phyloP scores from a whole-genome alignment of 805 yeast genomes.

The Saccharomycopsis selenospora region DNA sequence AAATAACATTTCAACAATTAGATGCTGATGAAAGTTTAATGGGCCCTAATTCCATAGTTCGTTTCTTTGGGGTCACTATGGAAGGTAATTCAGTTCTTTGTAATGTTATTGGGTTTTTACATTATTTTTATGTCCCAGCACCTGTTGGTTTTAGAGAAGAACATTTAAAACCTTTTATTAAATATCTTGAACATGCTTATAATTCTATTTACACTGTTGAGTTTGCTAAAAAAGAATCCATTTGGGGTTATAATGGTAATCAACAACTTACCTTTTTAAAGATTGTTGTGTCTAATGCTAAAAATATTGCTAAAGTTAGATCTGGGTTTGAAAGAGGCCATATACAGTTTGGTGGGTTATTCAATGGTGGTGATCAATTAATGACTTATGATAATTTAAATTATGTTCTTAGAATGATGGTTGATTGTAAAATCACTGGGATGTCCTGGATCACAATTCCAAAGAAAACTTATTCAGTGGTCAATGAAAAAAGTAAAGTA shows the following conservation, averaged over 20 bases:
- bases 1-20: conserved; percentile 77
- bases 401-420: conserved; percentile 78
- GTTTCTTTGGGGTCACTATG: conserved; percentile 88
- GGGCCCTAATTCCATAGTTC: conserved; percentile 54
- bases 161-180: conserved; percentile 42
- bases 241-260: conserved; percentile 90
- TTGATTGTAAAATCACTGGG: conserved; percentile 87
- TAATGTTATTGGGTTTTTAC: conserved; percentile 81
- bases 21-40: conserved; percentile 82
- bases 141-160: conserved; percentile 65
- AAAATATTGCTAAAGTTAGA: conserved; percentile 60
- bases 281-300: conserved; percentile 59
- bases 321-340: conserved; percentile 80
- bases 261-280: conserved; percentile 72
- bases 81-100: conserved; percentile 86
- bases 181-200: conserved; percentile 41
- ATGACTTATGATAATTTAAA: conserved; percentile 88
- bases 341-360: conserved; percentile 53
- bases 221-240: conserved; percentile 65
- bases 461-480: conserved; percentile 52
- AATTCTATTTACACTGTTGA: conserved; percentile 61
- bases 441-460: conserved; percentile 98
- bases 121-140: conserved; percentile 87
- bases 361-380: conserved; percentile 45
- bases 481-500: conserved; percentile 33